These are phyloP conservation scores for Lactifluus volemus DNA, from an alignment of 768 basidiomycete genomes.

Conservation along the genomic window DNA sequence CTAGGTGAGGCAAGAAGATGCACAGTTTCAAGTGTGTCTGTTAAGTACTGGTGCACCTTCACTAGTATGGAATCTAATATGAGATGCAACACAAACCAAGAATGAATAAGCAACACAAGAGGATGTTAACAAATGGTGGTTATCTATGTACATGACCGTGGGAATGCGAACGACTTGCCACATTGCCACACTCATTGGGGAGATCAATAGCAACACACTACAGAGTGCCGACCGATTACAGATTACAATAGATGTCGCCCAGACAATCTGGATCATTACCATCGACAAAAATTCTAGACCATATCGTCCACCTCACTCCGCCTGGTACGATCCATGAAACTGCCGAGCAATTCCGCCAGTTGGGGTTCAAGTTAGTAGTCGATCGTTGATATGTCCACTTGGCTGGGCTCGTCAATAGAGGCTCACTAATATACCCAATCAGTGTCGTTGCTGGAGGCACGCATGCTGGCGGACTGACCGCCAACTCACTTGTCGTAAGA, in stretches of 20 bases:
- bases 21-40: no score
- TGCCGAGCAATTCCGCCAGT: slow-evolving; percentile 42
- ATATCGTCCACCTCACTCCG: slow-evolving; percentile 64
- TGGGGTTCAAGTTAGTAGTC: slow-evolving; percentile 55
- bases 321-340: slow-evolving; percentile 46
- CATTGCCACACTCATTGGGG: no score
- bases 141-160: no score
- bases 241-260: neutral
- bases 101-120: no score
- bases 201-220: no score
- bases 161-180: no score
- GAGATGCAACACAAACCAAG: no score
- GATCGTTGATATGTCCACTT: neutral
- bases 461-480: slow-evolving; percentile 54
- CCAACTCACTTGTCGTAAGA: slow-evolving; percentile 54
- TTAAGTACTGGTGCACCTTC: no score
- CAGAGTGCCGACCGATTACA: neutral
- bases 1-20: slow-evolving; percentile 13
- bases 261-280: slow-evolving; percentile 4
- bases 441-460: slow-evolving; percentile 63
- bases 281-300: slow-evolving; percentile 46
- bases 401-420: neutral
- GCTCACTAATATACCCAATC: neutral
- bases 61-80: no score
- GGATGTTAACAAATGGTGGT: no score